Conservation (phyloP, 208 protist species). For the Trypanosoma melophagium region DNA sequence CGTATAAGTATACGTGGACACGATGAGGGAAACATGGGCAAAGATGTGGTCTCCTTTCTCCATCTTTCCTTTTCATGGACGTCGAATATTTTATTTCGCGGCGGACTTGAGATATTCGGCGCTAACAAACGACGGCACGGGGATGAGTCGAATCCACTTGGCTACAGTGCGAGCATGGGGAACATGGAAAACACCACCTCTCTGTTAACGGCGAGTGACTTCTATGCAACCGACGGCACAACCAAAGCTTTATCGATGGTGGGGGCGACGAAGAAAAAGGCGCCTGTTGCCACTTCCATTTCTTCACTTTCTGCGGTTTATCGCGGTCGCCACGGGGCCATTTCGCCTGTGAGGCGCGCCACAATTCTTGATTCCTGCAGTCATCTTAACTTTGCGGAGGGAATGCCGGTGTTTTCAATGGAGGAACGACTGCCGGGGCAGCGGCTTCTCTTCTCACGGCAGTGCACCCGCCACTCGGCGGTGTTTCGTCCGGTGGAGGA, state of each 20-base stretch:
- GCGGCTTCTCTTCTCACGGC: conserved; percentile 37
- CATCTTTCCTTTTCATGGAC: conserved; percentile 17
- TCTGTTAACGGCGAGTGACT: no score
- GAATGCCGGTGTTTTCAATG: conserved; percentile 20
- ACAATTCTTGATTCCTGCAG: conserved; percentile 27
- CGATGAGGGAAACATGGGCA: background rate
- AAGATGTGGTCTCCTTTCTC: conserved; percentile 8
- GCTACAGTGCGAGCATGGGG: background rate
- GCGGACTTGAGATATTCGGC: background rate
- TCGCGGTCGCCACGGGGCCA: no score
- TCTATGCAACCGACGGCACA: no score
- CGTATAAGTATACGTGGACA: background rate
- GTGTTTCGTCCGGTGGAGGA: conserved; percentile 35
- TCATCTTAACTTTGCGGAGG: conserved; percentile 14
- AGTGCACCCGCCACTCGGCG: conserved; percentile 40
- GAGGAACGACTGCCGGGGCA: conserved; percentile 29
- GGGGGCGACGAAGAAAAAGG: no score
- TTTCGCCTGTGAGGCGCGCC: background rate
- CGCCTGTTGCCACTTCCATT: background rate
- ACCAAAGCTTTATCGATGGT: no score
- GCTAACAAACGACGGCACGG: background rate
- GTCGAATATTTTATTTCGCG: background rate
- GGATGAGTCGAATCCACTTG: background rate
- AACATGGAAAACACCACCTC: background rate
- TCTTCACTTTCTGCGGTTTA: background rate